Base-by-base conservation (phyloP, 495 filamentous ascomycete genomes). In the Aspergillus affinis region DNA sequence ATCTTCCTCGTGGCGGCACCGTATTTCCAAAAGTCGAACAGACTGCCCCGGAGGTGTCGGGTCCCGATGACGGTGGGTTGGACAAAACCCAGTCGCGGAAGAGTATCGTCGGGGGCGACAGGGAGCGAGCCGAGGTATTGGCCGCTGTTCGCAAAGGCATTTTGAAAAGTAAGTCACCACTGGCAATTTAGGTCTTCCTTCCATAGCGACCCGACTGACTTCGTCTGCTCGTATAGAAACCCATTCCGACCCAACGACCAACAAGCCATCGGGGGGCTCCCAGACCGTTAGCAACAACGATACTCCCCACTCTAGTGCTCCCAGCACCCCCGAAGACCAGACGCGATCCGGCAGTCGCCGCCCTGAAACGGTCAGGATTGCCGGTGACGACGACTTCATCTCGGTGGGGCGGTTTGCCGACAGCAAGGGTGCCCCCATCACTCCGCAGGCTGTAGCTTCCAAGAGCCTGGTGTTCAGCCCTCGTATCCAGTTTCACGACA, bases 141-240 rank as follows among this genome's bases (percentile, higher is more conserved):
- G 90, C 92, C 18, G 88, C 91, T 10, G 88, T 98, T 17, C 90
- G 89, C 63, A 96, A 93, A 72, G 93, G 94, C 18, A 99, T 99
- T 48, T 72, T 99, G 48, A 99, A 99, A 72, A 89, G 93, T 94
- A 82, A 62, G 90, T 81, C 32, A 26, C 4, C 23, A 12, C n/a
- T 21, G 12, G 13, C 7, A 4, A 0, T 26, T 10, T 44, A 12
- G 1, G 2, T 19, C n/a, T 45, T 9, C 44, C 1, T 60, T 51
- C 26, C 50, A n/a, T 58, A 26, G 45, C 26, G 56, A 7, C 48
- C 46, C 62, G 59, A 67, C 51, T 66, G 54, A 64, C 67, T 64
- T 36, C 65, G 54, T 44, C 36, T 15, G 36, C 6, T 27, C 51
- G 15, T 58, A 50, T 61, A 84, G 83, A 83, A 62, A 78, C 76